A percentile compares a stretch with the other conserved stretches of the same genome.
These are phyloP conservation scores for Seiridium cupressi DNA, from an alignment of 2,329 filamentous ascomycete species.

Conservation along the genomic window DNA sequence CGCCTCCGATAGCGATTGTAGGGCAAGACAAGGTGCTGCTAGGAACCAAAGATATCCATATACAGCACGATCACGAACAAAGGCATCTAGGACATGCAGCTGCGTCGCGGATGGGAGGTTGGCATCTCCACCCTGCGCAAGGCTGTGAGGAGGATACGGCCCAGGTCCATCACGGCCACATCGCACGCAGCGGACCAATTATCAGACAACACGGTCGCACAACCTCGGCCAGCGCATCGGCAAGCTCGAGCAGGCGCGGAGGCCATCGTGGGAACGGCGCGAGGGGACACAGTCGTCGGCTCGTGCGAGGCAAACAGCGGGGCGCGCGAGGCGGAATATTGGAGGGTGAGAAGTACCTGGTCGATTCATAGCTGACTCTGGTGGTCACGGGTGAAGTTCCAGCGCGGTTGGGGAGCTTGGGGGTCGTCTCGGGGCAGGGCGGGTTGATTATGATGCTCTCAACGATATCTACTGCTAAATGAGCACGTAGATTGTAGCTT, in stretches of 20 bases:
- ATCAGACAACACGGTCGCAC: constrained; percentile 5
- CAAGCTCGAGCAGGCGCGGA: constrained; percentile 11
- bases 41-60: no score
- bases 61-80: neutral
- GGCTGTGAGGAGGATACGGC: neutral
- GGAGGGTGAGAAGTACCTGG: constrained; percentile 47
- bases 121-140: neutral
- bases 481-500: constrained; percentile 13
- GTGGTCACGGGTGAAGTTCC: neutral
- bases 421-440: neutral
- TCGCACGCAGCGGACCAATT: constrained; percentile 10
- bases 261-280: constrained; percentile 14
- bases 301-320: constrained; percentile 24
- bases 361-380: constrained; percentile 51
- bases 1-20: neutral
- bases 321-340: constrained; percentile 22
- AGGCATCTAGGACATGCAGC: neutral
- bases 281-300: constrained; percentile 19
- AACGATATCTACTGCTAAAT: constrained; percentile 14
- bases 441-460: constrained; percentile 9
- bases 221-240: constrained; percentile 1
- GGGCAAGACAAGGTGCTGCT: no score
- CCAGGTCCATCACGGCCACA: neutral
- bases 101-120: neutral
- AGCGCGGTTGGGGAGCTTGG: neutral